Percentiles rank a stretch among this genome's conserved stretches.
These are phyloP conservation scores for Sclerotiophoma versabilis DNA, from an alignment of 2,329 filamentous ascomycete species.

Conservation along the genomic window DNA sequence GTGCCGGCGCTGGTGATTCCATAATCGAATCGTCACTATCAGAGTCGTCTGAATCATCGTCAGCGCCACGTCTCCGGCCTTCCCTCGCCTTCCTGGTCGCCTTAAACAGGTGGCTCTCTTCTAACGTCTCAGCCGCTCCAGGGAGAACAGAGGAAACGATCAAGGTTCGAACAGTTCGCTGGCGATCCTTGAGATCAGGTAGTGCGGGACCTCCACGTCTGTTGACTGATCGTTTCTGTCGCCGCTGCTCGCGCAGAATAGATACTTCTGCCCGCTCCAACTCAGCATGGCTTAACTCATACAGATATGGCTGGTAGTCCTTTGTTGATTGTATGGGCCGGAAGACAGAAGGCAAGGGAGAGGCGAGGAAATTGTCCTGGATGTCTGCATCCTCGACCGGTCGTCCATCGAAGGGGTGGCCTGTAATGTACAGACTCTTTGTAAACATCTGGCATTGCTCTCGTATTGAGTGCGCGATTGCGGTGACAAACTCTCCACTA, in stretches of 20 bases:
- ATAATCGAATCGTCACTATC: conserved; percentile 88
- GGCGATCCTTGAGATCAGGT: conserved; percentile 94
- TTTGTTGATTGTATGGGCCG: conserved; percentile 91
- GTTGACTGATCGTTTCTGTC: conserved; percentile 95
- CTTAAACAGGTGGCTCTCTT: conserved; percentile 89
- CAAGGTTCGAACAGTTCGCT: conserved; percentile 89
- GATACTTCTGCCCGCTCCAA: conserved; percentile 90
- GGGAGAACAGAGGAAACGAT: conserved; percentile 93
- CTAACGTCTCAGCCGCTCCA: conserved; percentile 78
- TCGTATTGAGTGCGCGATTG: conserved; percentile 96
- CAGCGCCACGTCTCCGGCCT: conserved; percentile 65
- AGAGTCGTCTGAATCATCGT: conserved; percentile 87
- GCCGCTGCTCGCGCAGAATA: conserved; percentile 89
- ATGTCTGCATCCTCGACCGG: conserved; percentile 93
- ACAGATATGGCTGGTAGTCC: conserved; percentile 91
- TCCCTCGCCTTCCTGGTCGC: conserved; percentile 52
- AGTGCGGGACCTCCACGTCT: conserved; percentile 88
- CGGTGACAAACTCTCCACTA: conserved; percentile 94
- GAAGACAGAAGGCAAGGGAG: conserved; percentile 83
- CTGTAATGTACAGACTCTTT: conserved; percentile 88
- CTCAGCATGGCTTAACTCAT: conserved; percentile 90
- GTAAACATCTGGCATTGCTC: conserved; percentile 96
- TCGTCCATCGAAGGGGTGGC: conserved; percentile 93
- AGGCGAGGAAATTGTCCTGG: conserved; percentile 81
- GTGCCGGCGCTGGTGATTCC: conserved; percentile 80